phyloP scores from a whole-genome alignment of 805 yeast species.

The Candida taoyuanica region DNA sequence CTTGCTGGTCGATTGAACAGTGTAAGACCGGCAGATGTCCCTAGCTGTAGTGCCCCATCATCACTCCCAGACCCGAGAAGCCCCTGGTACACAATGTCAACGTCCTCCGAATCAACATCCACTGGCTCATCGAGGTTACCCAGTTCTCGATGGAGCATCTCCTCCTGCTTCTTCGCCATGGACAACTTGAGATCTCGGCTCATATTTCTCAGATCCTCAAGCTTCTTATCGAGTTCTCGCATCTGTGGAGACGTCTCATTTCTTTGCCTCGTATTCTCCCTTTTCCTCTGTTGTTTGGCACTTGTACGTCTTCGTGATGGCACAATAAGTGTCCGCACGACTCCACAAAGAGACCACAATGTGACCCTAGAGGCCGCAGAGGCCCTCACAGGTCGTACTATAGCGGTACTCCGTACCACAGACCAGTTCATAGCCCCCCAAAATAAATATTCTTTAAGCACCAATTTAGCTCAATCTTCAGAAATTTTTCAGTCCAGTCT shows the following conservation, averaged over 20 bases:
- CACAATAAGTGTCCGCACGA: conserved; percentile 12
- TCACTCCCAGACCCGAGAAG: conserved; percentile 3
- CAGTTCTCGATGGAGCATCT: conserved; percentile 13
- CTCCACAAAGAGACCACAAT: background rate
- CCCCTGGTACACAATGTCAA: conserved; percentile 19
- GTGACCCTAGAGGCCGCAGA: background rate
- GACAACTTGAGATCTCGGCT: conserved; percentile 14
- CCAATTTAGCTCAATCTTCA: no score
- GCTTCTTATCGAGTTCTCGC: conserved; percentile 15
- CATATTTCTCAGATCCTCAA: conserved; percentile 18
- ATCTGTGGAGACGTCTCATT: conserved; percentile 1
- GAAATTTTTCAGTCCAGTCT: no score
- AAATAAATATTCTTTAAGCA: no score
- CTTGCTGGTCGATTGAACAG: conserved; percentile 25
- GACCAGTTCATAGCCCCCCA: no score
- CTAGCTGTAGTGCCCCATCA: background rate
- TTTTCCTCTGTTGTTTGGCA: background rate
- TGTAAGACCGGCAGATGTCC: conserved; percentile 1
- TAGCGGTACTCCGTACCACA: no score
- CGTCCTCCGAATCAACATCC: conserved; percentile 20
- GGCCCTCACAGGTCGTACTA: no score
- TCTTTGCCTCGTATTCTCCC: conserved; percentile 1
- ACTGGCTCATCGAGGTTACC: conserved; percentile 9
- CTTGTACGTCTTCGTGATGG: conserved; percentile 5
- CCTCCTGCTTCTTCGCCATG: conserved; percentile 15